A percentile compares a stretch with the other conserved stretches of the same genome.
phyloP scores from a whole-genome alignment of 257 asterid genomes.

The Capsicum chinense region DNA sequence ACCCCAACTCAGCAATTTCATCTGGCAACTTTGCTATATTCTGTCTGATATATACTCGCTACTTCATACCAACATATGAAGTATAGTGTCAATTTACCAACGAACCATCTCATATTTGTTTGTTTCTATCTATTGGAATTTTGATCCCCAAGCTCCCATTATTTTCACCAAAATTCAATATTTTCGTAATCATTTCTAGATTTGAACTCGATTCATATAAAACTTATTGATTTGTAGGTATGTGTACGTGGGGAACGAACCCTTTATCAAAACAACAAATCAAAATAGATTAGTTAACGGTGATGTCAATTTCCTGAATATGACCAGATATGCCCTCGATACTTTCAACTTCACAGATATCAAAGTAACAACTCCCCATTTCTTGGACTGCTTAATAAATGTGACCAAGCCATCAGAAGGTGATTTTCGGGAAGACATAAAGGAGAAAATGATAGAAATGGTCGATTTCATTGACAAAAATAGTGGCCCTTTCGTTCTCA shows the following conservation, averaged over 20 bases:
- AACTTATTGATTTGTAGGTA: background rate
- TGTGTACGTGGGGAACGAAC: constrained; percentile 24
- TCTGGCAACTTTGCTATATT: too few species aligned
- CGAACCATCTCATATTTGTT: background rate
- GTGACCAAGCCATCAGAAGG: constrained; percentile 47
- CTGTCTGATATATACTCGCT: too few species aligned
- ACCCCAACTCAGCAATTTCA: background rate
- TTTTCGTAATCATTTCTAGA: background rate
- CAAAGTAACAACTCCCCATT: constrained; percentile 29
- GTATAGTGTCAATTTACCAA: too few species aligned
- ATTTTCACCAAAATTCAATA: background rate
- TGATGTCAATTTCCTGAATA: background rate
- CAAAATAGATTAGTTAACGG: background rate
- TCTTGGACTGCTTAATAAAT: background rate
- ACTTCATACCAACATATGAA: too few species aligned
- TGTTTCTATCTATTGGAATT: background rate
- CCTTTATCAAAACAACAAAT: background rate
- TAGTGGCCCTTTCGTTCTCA: constrained; percentile 32
- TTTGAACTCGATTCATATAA: background rate
- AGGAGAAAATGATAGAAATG: background rate
- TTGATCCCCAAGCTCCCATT: background rate
- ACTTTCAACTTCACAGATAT: background rate
- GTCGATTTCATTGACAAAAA: background rate
- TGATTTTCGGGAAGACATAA: constrained; percentile 41
- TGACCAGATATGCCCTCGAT: background rate